Evolutionary conservation across 2,329 filamentous ascomycete species (phyloP).

Genomic region (Seiridium unicorne): DNA sequence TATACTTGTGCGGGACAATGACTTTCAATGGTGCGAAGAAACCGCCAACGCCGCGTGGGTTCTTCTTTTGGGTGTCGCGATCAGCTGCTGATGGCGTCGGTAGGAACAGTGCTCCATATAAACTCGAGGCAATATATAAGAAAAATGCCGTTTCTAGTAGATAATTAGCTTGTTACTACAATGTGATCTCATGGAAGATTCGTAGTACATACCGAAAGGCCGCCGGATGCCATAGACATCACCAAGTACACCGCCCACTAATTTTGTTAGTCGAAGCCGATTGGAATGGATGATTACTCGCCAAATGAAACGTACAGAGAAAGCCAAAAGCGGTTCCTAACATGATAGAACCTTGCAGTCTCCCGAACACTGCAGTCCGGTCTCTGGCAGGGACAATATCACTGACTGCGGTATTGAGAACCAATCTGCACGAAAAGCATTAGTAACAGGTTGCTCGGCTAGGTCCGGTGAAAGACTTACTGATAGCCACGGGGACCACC

Average conservation of each 20-base stretch:
- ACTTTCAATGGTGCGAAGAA: slow-evolving; percentile 65
- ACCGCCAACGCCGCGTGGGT: slow-evolving; percentile 38
- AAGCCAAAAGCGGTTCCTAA: slow-evolving; percentile 65
- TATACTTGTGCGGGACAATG: slow-evolving; percentile 56
- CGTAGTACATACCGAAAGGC: slow-evolving; percentile 46
- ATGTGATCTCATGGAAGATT: too few species aligned
- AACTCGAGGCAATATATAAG: slow-evolving; percentile 47
- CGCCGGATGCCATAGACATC: slow-evolving; percentile 61
- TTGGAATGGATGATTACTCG: background rate
- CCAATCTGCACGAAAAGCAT: slow-evolving; percentile 31
- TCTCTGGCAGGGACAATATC: slow-evolving; percentile 60
- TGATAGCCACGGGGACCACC: slow-evolving; percentile 70
- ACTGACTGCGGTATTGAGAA: slow-evolving; percentile 66
- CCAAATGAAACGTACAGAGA: slow-evolving; percentile 36
- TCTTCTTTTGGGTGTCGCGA: slow-evolving; percentile 15
- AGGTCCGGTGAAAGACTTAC: slow-evolving; percentile 11
- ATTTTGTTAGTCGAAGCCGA: background rate
- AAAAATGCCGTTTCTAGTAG: slow-evolving; percentile 52
- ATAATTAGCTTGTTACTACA: background rate
- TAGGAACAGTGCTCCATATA: slow-evolving; percentile 39
- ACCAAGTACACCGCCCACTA: slow-evolving; percentile 62
- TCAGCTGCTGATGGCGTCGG: slow-evolving; percentile 30
- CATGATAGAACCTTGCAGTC: slow-evolving; percentile 64
- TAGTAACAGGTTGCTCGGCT: background rate
- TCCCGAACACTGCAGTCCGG: slow-evolving; percentile 63